Evolutionary conservation across 768 basidiomycete genomes (phyloP), one percentile per base, ranked within the genome.

Genomic region (Tephrocybe sp.): DNA sequence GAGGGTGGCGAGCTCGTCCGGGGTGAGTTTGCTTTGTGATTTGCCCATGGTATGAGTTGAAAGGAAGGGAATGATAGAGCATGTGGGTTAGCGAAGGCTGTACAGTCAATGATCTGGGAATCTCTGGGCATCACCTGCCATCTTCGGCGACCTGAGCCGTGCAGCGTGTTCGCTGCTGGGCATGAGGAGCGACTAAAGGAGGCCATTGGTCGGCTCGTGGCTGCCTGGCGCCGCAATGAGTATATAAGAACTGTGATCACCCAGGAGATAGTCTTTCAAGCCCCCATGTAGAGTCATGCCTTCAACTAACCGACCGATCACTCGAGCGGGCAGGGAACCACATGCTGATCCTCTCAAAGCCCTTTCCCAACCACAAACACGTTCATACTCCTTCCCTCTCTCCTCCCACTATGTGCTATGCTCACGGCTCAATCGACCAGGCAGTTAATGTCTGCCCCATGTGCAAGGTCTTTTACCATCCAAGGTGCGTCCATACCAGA

Each of bases 21-120:
- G 85, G 12, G 92, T 88, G 40, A 99, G 83, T 72, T 98, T 99
- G 61, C 88, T 90, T 71, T 98, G 94, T 28, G 92, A 89, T 76
- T 98, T 98, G 71, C 97, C 97, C 97, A 98, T 98, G 67, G 68
- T 79, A 68, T 73, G 57, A 57, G 41, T 56, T 61, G 54, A 53
- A 53, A 62, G 46, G 50, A 52, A 20, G 45, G 37, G 37, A 15
- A 32, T 23, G 42, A 39, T 4, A 30, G 47, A 17, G 18, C 51
- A 53, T 45, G 52, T 43, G 38, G 39, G n/a, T 15, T 28, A n/a
- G 47, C 50, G 50, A 48, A 43, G 59, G 57, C 54, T 61, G 58
- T 59, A 56, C 57, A 60, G 51, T 20, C 39, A 52, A 53, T 57
- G 37, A 48, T 52, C 44, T n/a, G 46, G 39, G 32, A 46, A 45